A percentile compares a stretch with the other conserved stretches of the same genome.
phyloP scores from a whole-genome alignment of 495 filamentous ascomycete species.

The Penicillium cinerascens region DNA sequence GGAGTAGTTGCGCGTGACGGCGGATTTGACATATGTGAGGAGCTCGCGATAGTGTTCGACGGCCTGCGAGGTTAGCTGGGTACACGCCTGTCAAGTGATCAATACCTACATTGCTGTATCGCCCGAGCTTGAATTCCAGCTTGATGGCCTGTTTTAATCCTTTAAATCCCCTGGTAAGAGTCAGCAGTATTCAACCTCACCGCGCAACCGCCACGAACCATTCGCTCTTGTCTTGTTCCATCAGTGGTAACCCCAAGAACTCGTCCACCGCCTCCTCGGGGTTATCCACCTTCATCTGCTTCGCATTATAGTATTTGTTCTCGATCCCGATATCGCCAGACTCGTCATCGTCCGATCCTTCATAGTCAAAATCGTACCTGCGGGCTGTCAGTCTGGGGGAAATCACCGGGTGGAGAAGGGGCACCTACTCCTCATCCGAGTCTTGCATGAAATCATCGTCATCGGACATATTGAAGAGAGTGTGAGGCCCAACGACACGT shows the following conservation, averaged over 20 bases:
- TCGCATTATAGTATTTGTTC: conserved; percentile 99
- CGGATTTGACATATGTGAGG: conserved; percentile 93
- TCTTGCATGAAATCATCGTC: conserved; percentile 99
- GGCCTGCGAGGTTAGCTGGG: conserved; percentile 53
- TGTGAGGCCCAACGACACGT: neutral
- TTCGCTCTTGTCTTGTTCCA: conserved; percentile 90
- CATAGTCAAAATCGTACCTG: conserved; percentile 96
- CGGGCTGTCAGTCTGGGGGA: conserved; percentile 9
- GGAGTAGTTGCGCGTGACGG: conserved; percentile 96
- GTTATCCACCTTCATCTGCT: conserved; percentile 85
- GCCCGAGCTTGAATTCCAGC: conserved; percentile 82
- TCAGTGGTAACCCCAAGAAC: conserved; percentile 77
- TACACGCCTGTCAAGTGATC: neutral
- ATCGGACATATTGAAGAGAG: conserved; percentile 70
- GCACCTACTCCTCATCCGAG: conserved; percentile 79
- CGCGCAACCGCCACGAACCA: conserved; percentile 53
- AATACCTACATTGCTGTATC: conserved; percentile 71
- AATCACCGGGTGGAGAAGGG: conserved; percentile 8
- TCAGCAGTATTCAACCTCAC: conserved; percentile 15
- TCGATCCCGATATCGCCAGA: conserved; percentile 89
- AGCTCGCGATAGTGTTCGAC: conserved; percentile 94
- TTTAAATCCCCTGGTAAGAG: conserved; percentile 76
- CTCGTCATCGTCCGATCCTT: conserved; percentile 86
- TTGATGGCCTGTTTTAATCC: conserved; percentile 97
- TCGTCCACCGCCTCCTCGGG: conserved; percentile 88